phyloP scores from a whole-genome alignment of 495 filamentous ascomycete genomes.

The Penicillium canariense region DNA sequence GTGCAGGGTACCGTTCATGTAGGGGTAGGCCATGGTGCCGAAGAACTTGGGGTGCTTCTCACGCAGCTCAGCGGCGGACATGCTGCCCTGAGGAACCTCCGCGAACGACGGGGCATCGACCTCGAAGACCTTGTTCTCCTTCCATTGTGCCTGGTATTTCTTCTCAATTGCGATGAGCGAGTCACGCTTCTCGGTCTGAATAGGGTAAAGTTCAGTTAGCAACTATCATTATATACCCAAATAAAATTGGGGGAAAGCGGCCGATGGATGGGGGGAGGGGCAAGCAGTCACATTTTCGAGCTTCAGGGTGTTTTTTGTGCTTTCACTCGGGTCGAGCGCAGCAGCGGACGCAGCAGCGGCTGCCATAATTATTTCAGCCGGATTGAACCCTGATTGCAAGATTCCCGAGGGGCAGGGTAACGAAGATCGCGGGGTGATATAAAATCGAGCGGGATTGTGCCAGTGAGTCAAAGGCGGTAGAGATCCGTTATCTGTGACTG shows the following conservation, averaged over 20 bases:
- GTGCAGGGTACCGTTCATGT: constrained; percentile 95
- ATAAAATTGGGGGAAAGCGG: constrained; percentile 14
- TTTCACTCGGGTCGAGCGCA: constrained; percentile 59
- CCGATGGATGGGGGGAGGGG: constrained; percentile 32
- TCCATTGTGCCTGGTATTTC: constrained; percentile 88
- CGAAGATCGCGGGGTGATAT: constrained; percentile 36
- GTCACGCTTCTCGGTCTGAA: constrained; percentile 88
- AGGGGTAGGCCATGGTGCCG: constrained; percentile 90
- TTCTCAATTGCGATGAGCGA: constrained; percentile 83
- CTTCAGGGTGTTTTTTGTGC: constrained; percentile 66
- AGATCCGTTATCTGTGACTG: background rate
- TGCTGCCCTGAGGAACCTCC: constrained; percentile 70
- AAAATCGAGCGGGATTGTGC: constrained; percentile 28
- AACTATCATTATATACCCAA: constrained; percentile 1
- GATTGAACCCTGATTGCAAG: constrained; percentile 27
- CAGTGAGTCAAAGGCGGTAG: constrained; percentile 19
- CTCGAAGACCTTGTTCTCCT: constrained; percentile 74
- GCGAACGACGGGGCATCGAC: constrained; percentile 72
- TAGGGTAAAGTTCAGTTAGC: constrained; percentile 16
- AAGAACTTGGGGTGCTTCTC: constrained; percentile 87
- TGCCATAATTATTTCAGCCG: constrained; percentile 43
- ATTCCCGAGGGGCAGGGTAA: constrained; percentile 23
- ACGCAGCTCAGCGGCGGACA: constrained; percentile 69
- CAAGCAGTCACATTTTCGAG: constrained; percentile 60
- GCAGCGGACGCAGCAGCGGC: constrained; percentile 53